A percentile compares a stretch with the other conserved stretches of the same genome.
Evolutionary conservation across 1,139 yeast genomes (phyloP).

Genomic region (Kurtzmaniella natalensis): DNA sequence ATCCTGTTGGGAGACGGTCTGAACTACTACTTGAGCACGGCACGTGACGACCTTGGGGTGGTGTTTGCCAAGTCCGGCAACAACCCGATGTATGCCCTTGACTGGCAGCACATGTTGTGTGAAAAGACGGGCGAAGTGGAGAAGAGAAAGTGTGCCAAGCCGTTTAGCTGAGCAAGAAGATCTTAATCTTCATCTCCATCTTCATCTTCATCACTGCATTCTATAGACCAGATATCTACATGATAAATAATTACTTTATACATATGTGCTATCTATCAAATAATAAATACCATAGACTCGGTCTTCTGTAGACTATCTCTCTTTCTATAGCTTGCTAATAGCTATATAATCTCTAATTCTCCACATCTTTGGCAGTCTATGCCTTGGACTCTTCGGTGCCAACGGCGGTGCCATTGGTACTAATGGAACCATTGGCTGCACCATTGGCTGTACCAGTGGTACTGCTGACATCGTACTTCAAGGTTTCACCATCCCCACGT

Average conservation of each 20-base stretch:
- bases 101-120: slow-evolving; percentile 94
- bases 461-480: slow-evolving; percentile 19
- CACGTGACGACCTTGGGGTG: slow-evolving; percentile 89
- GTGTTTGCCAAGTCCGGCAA: slow-evolving; percentile 83
- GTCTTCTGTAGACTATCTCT: no score
- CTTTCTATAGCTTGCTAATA: no score
- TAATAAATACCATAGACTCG: no score
- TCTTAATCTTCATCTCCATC: not conserved
- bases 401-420: no score
- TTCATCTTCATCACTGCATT: no score
- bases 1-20: slow-evolving; percentile 91
- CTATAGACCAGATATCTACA: no score
- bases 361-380: no score
- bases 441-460: not conserved
- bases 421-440: no score
- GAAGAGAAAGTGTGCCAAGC: slow-evolving; percentile 88
- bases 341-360: no score
- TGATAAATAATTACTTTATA: not conserved
- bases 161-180: slow-evolving; percentile 36
- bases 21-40: slow-evolving; percentile 85
- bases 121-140: slow-evolving; percentile 71
- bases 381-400: no score
- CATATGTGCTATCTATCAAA: no score
- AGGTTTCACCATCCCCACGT: slow-evolving; percentile 50
- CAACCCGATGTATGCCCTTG: slow-evolving; percentile 79